Evolutionary conservation across 2,329 filamentous ascomycete genomes (phyloP).

Genomic region (Penicillium sp.): DNA sequence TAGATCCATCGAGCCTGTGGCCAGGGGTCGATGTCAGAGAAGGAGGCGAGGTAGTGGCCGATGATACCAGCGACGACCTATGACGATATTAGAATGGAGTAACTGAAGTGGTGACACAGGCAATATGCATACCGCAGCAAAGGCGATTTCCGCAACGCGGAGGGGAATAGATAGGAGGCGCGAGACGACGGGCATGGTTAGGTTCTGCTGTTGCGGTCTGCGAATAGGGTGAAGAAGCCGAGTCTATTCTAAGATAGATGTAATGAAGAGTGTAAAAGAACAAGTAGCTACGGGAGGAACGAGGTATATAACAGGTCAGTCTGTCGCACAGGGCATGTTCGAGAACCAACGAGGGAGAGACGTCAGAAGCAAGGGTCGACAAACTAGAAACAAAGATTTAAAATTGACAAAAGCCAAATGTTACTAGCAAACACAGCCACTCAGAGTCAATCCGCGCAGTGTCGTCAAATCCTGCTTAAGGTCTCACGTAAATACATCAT

Average conservation of each 20-base stretch:
- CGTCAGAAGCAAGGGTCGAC: constrained; percentile 18
- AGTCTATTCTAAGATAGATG: background rate
- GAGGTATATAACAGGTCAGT: constrained; percentile 17
- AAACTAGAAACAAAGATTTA: background rate
- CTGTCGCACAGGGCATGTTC: constrained; percentile 12
- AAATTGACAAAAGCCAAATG: background rate
- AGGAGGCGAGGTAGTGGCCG: constrained; percentile 59
- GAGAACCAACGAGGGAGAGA: constrained; percentile 9
- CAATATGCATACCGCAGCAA: constrained; percentile 55
- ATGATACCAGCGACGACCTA: constrained; percentile 62
- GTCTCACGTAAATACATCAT: background rate
- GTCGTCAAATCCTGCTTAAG: constrained; percentile 13
- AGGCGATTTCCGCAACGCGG: constrained; percentile 61
- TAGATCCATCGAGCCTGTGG: constrained; percentile 66
- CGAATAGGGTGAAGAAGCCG: background rate
- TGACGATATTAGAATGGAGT: constrained; percentile 9
- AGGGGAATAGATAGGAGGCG: constrained; percentile 56
- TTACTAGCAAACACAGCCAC: constrained; percentile 3
- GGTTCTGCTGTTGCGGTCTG: background rate
- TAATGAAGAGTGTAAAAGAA: background rate
- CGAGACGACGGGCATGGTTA: constrained; percentile 49
- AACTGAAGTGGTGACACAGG: background rate
- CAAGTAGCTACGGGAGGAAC: background rate
- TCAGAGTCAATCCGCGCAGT: constrained; percentile 4
- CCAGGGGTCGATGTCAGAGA: constrained; percentile 48